Evolutionary conservation across 2,329 filamentous ascomycete species (phyloP), one percentile per base, ranked within the genome.

Genomic region (Neofusicoccum sp.): DNA sequence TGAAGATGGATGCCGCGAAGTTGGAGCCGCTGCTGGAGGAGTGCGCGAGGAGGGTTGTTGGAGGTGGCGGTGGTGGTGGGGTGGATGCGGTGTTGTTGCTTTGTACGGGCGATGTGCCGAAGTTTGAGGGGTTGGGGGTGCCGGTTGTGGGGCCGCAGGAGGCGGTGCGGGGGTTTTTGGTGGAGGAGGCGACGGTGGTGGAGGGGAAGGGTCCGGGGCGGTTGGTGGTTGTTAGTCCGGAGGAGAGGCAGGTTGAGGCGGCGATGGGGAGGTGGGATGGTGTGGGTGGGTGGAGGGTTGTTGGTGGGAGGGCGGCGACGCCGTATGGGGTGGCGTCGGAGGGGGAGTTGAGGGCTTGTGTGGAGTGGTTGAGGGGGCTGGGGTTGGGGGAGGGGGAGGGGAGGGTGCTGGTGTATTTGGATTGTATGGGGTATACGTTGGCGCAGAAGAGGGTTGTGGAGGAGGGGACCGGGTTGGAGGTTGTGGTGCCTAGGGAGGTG

Each of bases 371-470:
- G 2, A 24, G 28, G 9, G 26, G n/a, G 2, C 6, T 30, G 26
- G 26, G n/a, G n/a, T n/a, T 33, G 40, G 28, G 24, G 28, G 34
- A 1, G 20, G 48, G 6, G 24, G 34, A 1, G 20, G 24, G 11
- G 48, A 20, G n/a, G 11, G 47, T 30, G 48, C 4, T 53, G 34
- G 48, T 53, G 20, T 53, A 38, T 38, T 30, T 53, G 48, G 48
- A 53, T 53, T 53, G 48, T 16, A 53, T 53, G 48, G 48, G 48
- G 33, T 53, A 28, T 53, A 53, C 48, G 33, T 8, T 53, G 48
- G 34, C 28, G 48, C 48, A 53, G 26, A 53, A 53, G 33, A 40
- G 33, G 34, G 16, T 53, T 24, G 48, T 53, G 34, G 48, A 53
- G 24, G 48, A n/a, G 16, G 48, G 48, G 0, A 34, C 6, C 6